Evolutionary conservation across 768 basidiomycete genomes (phyloP).

Genomic region (Mycena metata): DNA sequence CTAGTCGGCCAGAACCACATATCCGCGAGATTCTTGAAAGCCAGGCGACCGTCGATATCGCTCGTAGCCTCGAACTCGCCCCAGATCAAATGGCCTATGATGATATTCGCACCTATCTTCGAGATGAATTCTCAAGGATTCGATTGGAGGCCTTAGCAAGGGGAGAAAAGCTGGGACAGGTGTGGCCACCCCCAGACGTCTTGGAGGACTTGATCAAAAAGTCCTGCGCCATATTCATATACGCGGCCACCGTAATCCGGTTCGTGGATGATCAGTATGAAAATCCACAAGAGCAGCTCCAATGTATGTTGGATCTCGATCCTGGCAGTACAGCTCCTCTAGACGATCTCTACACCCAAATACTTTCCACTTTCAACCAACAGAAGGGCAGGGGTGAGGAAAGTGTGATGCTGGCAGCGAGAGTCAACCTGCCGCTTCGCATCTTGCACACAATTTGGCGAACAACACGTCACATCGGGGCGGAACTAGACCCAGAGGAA

Average conservation of each 20-base stretch:
- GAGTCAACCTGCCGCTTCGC: too few relatives aligned
- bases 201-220: not conserved
- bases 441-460: not conserved
- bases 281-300: too few relatives aligned
- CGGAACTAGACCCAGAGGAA: too few relatives aligned
- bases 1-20: too few relatives aligned
- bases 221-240: constrained; percentile 1
- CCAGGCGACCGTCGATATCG: too few relatives aligned
- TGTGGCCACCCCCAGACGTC: not conserved
- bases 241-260: not conserved
- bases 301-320: not conserved
- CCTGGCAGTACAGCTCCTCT: constrained; percentile 5
- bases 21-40: too few relatives aligned
- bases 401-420: too few relatives aligned
- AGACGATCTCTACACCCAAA: too few relatives aligned
- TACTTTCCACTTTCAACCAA: not conserved
- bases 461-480: not conserved
- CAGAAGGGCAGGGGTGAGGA: too few relatives aligned
- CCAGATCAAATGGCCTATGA: not conserved
- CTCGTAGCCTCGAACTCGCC: too few relatives aligned
- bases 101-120: not conserved
- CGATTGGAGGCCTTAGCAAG: not conserved
- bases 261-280: constrained; percentile 5
- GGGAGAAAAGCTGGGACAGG: not conserved
- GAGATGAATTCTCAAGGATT: not conserved